phyloP scores from a whole-genome alignment of 2,329 filamentous ascomycete species.

The Epichloe hybrida region DNA sequence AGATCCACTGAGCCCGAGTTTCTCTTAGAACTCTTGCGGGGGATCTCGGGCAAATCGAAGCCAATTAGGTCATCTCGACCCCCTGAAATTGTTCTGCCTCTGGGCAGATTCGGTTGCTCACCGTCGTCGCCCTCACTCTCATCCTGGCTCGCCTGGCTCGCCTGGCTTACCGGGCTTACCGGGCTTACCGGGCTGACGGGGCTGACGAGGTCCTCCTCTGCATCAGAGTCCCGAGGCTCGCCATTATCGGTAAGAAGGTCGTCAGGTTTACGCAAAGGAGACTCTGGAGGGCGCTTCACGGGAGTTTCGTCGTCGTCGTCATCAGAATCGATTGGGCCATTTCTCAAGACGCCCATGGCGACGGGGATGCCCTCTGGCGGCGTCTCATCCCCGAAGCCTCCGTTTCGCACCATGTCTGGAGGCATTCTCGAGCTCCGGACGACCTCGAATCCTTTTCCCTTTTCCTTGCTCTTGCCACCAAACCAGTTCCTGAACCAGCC shows the following conservation, averaged over 20 bases:
- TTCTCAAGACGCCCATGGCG: conserved; percentile 45
- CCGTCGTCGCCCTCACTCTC: not conserved
- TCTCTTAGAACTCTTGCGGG: conserved; percentile 57
- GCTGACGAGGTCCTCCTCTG: conserved; percentile 17
- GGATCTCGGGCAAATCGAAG: conserved; percentile 41
- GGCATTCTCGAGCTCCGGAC: conserved; percentile 82
- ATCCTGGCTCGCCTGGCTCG: no score
- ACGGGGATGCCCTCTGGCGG: conserved; percentile 54
- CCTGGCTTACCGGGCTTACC: no score
- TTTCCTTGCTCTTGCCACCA: conserved; percentile 80
- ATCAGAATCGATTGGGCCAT: conserved; percentile 51
- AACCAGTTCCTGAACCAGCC: conserved; percentile 78
- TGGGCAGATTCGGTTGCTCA: conserved; percentile 12
- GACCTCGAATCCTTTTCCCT: conserved; percentile 93
- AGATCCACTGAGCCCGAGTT: conserved; percentile 29
- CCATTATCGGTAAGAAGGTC: conserved; percentile 33
- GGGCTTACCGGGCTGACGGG: not conserved
- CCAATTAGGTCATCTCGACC: not conserved
- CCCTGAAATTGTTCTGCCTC: not conserved
- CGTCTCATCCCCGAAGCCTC: conserved; percentile 47
- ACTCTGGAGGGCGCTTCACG: conserved; percentile 11
- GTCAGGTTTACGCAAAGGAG: conserved; percentile 15
- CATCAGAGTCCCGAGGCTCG: conserved; percentile 31
- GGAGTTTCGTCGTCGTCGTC: conserved; percentile 31
- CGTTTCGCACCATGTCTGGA: conserved; percentile 47